These are phyloP conservation scores for Myxozyma neglecta DNA, from an alignment of 805 yeast genomes.

Conservation along the genomic window DNA sequence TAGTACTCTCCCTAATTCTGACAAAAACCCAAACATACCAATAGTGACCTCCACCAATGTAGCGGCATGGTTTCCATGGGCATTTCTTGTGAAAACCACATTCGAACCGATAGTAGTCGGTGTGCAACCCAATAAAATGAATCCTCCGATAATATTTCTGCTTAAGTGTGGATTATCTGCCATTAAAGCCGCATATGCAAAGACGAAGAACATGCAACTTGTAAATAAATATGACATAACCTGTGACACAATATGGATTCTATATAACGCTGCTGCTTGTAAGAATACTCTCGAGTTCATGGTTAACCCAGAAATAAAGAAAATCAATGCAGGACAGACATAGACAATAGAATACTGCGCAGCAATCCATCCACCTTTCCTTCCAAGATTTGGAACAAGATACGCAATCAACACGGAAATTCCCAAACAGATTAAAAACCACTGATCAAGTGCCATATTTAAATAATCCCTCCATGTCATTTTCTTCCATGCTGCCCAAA, in stretches of 20 bases:
- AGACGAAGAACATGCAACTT: conserved; percentile 66
- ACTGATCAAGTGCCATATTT: conserved; percentile 41
- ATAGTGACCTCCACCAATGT: conserved; percentile 82
- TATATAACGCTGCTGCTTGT: conserved; percentile 68
- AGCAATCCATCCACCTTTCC: conserved; percentile 72
- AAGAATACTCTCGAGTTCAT: conserved; percentile 65
- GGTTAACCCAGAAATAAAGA: conserved; percentile 75
- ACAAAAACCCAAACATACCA: conserved; percentile 44
- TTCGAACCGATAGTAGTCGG: conserved; percentile 94
- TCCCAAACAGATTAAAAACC: conserved; percentile 76
- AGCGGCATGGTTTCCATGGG: conserved; percentile 79
- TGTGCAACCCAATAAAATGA: conserved; percentile 78
- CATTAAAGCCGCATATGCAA: conserved; percentile 62
- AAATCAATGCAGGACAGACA: conserved; percentile 84
- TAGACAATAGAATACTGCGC: conserved; percentile 81
- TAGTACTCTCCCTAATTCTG: neutral
- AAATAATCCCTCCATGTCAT: conserved; percentile 17
- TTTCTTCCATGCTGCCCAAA: conserved; percentile 11
- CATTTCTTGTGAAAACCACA: conserved; percentile 85
- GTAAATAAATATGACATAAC: conserved; percentile 61
- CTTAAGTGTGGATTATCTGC: conserved; percentile 62
- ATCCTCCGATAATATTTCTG: conserved; percentile 74
- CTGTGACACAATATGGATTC: conserved; percentile 74
- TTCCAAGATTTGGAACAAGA: conserved; percentile 78
- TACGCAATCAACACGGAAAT: conserved; percentile 72